Base-by-base conservation (phyloP, 2,329 filamentous ascomycete genomes). In the Trichoderma guizhouense region DNA sequence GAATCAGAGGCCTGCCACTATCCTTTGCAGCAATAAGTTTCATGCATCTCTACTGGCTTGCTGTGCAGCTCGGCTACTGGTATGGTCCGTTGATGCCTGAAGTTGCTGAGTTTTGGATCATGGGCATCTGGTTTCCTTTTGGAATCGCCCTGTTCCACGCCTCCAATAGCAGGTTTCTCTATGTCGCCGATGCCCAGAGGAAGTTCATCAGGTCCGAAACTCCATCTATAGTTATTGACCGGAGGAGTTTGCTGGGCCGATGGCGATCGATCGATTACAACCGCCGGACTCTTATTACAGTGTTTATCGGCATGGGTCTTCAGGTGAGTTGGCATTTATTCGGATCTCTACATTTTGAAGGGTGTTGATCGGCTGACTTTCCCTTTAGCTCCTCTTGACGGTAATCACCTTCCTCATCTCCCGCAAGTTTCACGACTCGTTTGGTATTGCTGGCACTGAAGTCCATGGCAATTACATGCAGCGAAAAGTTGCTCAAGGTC, bases 111-210 rank as follows among this genome's bases (percentile, higher is more conserved):
- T 92, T 85, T 78, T 92, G 89, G 88, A 85, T 90, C 79, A 92
- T 92, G 90, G 86, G 87, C 73, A 83, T 89, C 70, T 90, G 88
- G 78, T 82, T 92, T 3, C 90, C 90, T 12, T 86, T 89, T 62
- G 90, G 90, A 28, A 88, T 92, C 69, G 89, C 88, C 8, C 80
- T 92, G 6, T 91, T 91, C 77, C 89, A 92, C 76, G 89, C 88
- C 26, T 87, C 87, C 72, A 90, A 91, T 77, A 86, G 83, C 75
- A 87, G 88, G 70, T 88, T 91, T 68, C 83, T 90, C 21, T 82
- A 89, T 74, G 83, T 90, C 69, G 88, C 88, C 65, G 84, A 84
- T 74, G 82, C 85, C 30, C 89, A 91, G 78, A 83, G 82, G 74
- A 83, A 84, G 66, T 81, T 81, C 34, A 78, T 81, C 51, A 76